These are phyloP conservation scores for Fusarium praegraminearum DNA, from an alignment of 2,329 filamentous ascomycete genomes.

Conservation along the genomic window DNA sequence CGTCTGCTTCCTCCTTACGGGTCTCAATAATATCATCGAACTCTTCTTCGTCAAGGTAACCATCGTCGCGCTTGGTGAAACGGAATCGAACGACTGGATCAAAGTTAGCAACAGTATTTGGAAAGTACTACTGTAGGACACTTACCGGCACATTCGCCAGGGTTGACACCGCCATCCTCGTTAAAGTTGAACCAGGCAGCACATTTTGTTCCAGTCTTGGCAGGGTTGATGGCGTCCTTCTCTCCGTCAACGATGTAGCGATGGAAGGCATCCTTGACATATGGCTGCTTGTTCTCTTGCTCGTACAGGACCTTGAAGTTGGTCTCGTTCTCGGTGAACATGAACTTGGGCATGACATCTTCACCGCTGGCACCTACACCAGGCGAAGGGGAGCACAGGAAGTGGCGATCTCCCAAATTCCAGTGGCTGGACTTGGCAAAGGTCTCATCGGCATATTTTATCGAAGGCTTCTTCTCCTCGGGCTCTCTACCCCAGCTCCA, in stretches of 20 bases:
- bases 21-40: conserved; percentile 93
- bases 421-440: conserved; percentile 82
- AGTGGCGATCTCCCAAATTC: conserved; percentile 83
- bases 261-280: conserved; percentile 97
- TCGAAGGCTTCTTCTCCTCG: conserved; percentile 81
- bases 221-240: conserved; percentile 84
- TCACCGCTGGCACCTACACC: conserved; percentile 81
- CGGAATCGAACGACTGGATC: conserved; percentile 85
- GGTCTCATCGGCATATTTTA: conserved; percentile 73
- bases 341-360: conserved; percentile 84
- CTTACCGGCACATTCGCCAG: conserved; percentile 90
- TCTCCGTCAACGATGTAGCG: conserved; percentile 85
- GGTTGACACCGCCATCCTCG: conserved; percentile 85
- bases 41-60: conserved; percentile 89
- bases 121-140: conserved; percentile 53
- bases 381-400: conserved; percentile 89
- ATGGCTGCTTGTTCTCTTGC: conserved; percentile 81
- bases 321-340: conserved; percentile 97
- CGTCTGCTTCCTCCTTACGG: conserved; percentile 89
- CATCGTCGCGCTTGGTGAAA: conserved; percentile 79
- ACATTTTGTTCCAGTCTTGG: conserved; percentile 84
- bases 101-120: background rate
- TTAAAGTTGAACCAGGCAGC: conserved; percentile 94
- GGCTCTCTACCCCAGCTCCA: conserved; percentile 93
- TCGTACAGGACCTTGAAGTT: conserved; percentile 84